phyloP scores from a whole-genome alignment of 345 rosid genomes.

The Combretum micranthum region DNA sequence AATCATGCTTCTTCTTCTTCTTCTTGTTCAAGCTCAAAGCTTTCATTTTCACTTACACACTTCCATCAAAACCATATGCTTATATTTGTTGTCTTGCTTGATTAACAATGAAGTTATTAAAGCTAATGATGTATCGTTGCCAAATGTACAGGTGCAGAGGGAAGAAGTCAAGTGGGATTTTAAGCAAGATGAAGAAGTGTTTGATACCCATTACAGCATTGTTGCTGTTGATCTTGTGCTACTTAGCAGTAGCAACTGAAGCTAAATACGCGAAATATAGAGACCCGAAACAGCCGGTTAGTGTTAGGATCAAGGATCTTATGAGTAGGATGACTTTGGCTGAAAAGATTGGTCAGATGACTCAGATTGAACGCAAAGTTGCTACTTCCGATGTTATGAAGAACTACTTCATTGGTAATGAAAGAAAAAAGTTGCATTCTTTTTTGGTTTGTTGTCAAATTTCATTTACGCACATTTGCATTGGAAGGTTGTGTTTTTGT shows the following conservation, averaged over 20 bases:
- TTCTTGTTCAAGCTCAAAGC: no score
- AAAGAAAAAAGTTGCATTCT: background rate
- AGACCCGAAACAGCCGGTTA: constrained; percentile 21
- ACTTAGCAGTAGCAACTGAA: constrained; percentile 6
- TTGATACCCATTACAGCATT: constrained; percentile 5
- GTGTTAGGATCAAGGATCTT: constrained; percentile 21
- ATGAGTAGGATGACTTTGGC: constrained; percentile 28
- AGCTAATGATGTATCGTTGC: no score
- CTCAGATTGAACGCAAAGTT: constrained; percentile 30
- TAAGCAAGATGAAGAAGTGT: constrained; percentile 5
- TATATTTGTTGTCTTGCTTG: no score
- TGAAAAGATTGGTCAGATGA: constrained; percentile 49
- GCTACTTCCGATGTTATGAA: constrained; percentile 43
- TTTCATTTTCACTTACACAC: no score
- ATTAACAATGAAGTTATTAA: no score
- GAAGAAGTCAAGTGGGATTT: background rate
- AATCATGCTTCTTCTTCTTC: no score
- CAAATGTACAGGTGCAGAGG: no score
- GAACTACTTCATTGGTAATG: constrained; percentile 63
- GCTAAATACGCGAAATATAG: constrained; percentile 17
- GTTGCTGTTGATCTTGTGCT: constrained; percentile 7
- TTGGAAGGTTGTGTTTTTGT: no score
- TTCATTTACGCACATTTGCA: no score
- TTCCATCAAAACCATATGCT: no score
- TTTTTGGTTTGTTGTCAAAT: background rate